Evolutionary conservation across 2,329 filamentous ascomycete genomes (phyloP), one percentile per base, ranked within the genome.

Genomic region (Alternaria atra): DNA sequence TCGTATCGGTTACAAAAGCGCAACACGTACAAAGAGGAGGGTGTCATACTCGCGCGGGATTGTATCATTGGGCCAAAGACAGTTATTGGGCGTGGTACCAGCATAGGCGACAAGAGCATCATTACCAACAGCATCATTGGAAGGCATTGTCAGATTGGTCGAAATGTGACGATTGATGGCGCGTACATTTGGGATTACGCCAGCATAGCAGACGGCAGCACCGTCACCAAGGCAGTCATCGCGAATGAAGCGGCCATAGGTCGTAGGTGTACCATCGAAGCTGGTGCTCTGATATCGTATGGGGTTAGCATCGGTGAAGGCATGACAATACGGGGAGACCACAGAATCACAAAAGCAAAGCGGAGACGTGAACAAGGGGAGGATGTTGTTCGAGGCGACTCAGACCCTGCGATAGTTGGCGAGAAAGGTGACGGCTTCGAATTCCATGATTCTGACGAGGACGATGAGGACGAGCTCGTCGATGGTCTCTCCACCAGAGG

Each of bases 171-270:
- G 37, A 88, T 99, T 62, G 86, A 91, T 48, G 86, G 92, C 68
- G 90, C 92, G 23, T 94, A 93, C 70, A 87, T 99, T 65, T 98
- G 94, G 94, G 92, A 97, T 70, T 87, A 93, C 69, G 89, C 88
- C 0, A 86, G 86, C 5, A 87, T 99, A 67, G 91, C 89, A 1
- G 92, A 97, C 73, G 89, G 89, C 20, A 85, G 90, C 15, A 85
- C 85, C 25, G 82, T 99, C 48, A 84, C 86, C 8, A 86, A 88
- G 66, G 90, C 93, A 2, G 88, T 99, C 42, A 82, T 99, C 55
- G 95, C 91, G 5, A 89, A 90, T 70, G 87, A 88, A 47, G 91
- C 86, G 17, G 82, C 85, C 1, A 81, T 99, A 56, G 93, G 93
- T 23, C 89, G 89, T 69, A 85, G 86, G 55, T 91, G 90, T 71